phyloP scores from a whole-genome alignment of 768 basidiomycete species.

The Gautieria morchelliformis region DNA sequence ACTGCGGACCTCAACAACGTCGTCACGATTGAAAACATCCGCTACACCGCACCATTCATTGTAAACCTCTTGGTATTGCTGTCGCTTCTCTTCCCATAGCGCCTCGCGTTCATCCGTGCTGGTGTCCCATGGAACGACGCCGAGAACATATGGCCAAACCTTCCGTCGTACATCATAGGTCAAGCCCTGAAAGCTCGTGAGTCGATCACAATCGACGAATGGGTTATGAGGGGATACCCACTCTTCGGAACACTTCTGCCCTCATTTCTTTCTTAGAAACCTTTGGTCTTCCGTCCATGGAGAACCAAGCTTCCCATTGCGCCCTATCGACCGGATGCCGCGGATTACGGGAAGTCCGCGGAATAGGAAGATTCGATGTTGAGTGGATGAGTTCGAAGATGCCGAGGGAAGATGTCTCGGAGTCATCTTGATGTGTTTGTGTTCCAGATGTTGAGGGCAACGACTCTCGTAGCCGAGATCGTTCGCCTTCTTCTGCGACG shows the following conservation, averaged over 20 bases:
- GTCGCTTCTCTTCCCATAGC: conserved; percentile 53
- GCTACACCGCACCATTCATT: conserved; percentile 75
- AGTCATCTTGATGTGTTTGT: conserved; percentile 31
- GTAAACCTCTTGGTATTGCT: conserved; percentile 62
- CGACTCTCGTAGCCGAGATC: conserved; percentile 72
- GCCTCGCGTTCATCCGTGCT: conserved; percentile 49
- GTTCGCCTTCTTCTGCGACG: conserved; percentile 96
- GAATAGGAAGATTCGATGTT: conserved; percentile 69
- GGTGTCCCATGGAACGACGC: conserved; percentile 73
- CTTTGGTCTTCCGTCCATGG: conserved; percentile 54
- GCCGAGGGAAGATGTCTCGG: conserved; percentile 64
- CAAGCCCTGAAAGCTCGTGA: conserved; percentile 34
- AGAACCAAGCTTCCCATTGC: conserved; percentile 75
- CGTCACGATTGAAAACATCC: conserved; percentile 71
- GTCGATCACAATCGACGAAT: background rate
- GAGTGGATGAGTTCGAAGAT: conserved; percentile 82
- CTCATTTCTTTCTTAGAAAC: conserved; percentile 61
- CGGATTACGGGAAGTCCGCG: conserved; percentile 76
- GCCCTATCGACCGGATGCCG: conserved; percentile 63
- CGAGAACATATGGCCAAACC: conserved; percentile 87
- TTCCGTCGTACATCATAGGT: conserved; percentile 49
- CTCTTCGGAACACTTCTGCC: conserved; percentile 65
- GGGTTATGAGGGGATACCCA: conserved; percentile 9
- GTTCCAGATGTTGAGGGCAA: conserved; percentile 44
- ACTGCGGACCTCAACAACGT: conserved; percentile 64